A percentile compares a stretch with the other conserved stretches of the same genome.
Conservation (phyloP, 2,329 filamentous ascomycete species). For the Hymenoscyphus repandus region DNA sequence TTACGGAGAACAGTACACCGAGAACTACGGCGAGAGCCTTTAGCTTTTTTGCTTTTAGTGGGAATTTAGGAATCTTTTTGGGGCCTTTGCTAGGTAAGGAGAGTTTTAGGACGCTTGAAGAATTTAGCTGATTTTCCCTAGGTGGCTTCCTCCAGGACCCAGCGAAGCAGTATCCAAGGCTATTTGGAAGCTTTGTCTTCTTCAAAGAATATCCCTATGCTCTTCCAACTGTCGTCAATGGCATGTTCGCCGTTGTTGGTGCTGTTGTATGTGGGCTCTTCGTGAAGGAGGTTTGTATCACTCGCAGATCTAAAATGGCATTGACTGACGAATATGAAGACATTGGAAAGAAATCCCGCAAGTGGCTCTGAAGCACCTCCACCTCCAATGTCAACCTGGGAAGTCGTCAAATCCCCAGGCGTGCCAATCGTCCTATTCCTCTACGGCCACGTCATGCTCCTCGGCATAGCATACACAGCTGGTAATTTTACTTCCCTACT, state of each 20-base stretch:
- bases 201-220: conserved; percentile 62
- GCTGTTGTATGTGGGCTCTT: conserved; percentile 49
- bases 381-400: conserved; percentile 39
- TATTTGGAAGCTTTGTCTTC: conserved; percentile 52
- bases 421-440: conserved; percentile 61
- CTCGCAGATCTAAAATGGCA: not conserved
- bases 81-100: conserved; percentile 45
- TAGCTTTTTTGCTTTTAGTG: conserved; percentile 69
- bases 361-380: conserved; percentile 12
- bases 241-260: conserved; percentile 46
- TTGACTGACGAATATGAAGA: conserved; percentile 31
- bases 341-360: conserved; percentile 35
- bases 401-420: conserved; percentile 57
- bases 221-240: conserved; percentile 55
- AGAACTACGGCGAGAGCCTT: conserved; percentile 69
- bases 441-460: conserved; percentile 61
- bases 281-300: conserved; percentile 47
- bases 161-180: conserved; percentile 52
- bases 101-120: conserved; percentile 38
- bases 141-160: conserved; percentile 68
- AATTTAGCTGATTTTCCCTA: conserved; percentile 20
- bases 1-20: conserved; percentile 65
- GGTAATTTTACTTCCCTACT: conserved; percentile 11
- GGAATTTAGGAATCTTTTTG: conserved; percentile 69
- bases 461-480: conserved; percentile 70